phyloP scores from a whole-genome alignment of 2,329 filamentous ascomycete genomes.

The Fusarium sp. region DNA sequence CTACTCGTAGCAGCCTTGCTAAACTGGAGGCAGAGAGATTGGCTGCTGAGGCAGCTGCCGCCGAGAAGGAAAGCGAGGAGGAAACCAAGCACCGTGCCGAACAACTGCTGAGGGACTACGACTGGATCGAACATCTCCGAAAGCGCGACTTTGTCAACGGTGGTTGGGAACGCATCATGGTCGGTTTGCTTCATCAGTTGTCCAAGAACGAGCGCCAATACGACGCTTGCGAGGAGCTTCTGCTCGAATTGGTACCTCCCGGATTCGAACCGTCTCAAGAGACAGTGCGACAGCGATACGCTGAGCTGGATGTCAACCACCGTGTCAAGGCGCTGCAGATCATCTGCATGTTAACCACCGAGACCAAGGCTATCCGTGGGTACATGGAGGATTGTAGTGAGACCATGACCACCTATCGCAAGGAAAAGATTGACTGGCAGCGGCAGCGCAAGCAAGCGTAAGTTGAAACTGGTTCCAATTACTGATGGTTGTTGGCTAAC shows the following conservation, averaged over 20 bases:
- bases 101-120: conserved; percentile 78
- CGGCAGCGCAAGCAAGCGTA: conserved; percentile 77
- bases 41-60: conserved; percentile 69
- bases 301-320: conserved; percentile 82
- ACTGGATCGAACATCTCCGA: conserved; percentile 88
- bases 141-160: conserved; percentile 88
- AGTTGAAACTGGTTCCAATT: conserved; percentile 47
- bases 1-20: conserved; percentile 87
- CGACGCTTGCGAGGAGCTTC: conserved; percentile 80
- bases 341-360: conserved; percentile 85
- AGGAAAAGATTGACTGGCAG: conserved; percentile 95
- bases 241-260: conserved; percentile 84
- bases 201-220: conserved; percentile 80
- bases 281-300: conserved; percentile 79
- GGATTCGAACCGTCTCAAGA: conserved; percentile 80
- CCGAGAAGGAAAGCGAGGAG: conserved; percentile 63
- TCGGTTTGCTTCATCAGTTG: conserved; percentile 87
- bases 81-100: conserved; percentile 75
- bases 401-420: conserved; percentile 93
- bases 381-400: conserved; percentile 94
- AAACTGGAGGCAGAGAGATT: conserved; percentile 81
- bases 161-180: conserved; percentile 91
- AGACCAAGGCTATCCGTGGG: conserved; percentile 86
- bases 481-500: conserved; percentile 8
- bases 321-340: conserved; percentile 86